Evolutionary conservation across 1,139 yeast genomes (phyloP).

Genomic region (Pichia sp.): DNA sequence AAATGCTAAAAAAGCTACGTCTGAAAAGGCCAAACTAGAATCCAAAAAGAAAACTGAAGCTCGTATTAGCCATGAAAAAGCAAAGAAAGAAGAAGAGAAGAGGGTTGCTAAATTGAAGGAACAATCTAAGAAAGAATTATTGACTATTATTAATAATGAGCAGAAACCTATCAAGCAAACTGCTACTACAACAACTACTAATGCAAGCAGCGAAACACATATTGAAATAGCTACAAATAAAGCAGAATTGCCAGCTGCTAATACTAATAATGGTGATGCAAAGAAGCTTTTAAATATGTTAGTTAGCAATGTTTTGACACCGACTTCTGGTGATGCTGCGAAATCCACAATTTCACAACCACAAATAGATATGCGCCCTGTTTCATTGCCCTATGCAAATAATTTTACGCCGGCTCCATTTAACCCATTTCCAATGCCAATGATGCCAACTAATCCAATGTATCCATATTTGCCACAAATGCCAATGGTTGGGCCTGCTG

Average conservation of each 20-base stretch:
- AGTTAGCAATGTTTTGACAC: conserved; percentile 30
- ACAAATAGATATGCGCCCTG: background rate
- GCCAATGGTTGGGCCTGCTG: too few relatives aligned
- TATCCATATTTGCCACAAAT: conserved; percentile 9
- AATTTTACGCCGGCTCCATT: background rate
- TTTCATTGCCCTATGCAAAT: conserved; percentile 5
- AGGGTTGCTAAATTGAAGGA: conserved; percentile 16
- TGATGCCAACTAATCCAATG: conserved; percentile 8
- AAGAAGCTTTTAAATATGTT: conserved; percentile 26
- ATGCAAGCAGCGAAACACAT: too few relatives aligned
- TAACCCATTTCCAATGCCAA: conserved; percentile 6
- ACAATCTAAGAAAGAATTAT: conserved; percentile 10
- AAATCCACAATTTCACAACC: background rate
- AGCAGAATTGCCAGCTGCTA: background rate
- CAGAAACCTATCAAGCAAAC: too few relatives aligned
- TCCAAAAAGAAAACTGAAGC: background rate
- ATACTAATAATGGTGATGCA: conserved; percentile 14
- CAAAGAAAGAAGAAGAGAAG: too few relatives aligned
- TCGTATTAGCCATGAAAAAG: conserved; percentile 9
- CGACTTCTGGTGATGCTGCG: conserved; percentile 27
- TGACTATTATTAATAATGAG: conserved; percentile 1
- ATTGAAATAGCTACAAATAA: background rate
- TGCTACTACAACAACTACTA: background rate
- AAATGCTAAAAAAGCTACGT: background rate
- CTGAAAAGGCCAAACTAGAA: conserved; percentile 10